These are phyloP conservation scores for Metschnikowia lachancei DNA, from an alignment of 805 yeast species.

Conservation along the genomic window DNA sequence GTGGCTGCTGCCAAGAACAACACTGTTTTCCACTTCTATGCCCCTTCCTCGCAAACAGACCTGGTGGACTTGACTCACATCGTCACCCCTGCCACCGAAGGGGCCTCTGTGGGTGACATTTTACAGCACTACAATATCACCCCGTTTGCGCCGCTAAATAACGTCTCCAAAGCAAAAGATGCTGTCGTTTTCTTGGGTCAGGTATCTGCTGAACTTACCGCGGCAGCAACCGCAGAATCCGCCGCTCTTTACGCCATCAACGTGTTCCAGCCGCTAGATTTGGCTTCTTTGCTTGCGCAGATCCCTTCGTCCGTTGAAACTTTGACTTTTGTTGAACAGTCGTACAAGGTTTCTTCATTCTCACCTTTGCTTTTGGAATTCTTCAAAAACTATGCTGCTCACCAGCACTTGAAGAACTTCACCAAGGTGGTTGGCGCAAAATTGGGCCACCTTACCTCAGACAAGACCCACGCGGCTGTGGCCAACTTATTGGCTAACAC, in stretches of 20 bases:
- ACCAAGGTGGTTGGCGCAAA: constrained; percentile 53
- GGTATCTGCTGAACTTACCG: constrained; percentile 42
- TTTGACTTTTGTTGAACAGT: constrained; percentile 68
- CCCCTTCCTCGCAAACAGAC: constrained; percentile 22
- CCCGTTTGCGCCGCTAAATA: constrained; percentile 33
- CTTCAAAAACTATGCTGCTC: constrained; percentile 53
- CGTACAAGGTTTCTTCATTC: constrained; percentile 40
- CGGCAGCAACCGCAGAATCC: constrained; percentile 35
- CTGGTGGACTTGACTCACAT: constrained; percentile 13
- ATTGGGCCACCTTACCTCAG: constrained; percentile 46
- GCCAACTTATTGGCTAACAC: constrained; percentile 52
- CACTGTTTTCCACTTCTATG: constrained; percentile 73
- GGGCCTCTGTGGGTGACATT: constrained; percentile 22
- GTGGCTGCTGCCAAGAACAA: constrained; percentile 47
- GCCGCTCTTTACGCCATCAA: constrained; percentile 56
- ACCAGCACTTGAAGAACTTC: constrained; percentile 46
- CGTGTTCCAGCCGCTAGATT: constrained; percentile 71
- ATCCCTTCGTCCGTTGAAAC: constrained; percentile 56
- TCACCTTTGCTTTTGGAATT: constrained; percentile 76
- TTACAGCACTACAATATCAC: constrained; percentile 24
- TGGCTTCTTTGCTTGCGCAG: constrained; percentile 45
- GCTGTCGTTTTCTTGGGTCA: constrained; percentile 66
- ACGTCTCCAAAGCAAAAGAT: constrained; percentile 37
- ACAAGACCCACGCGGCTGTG: constrained; percentile 42
- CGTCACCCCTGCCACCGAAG: neutral